These are phyloP conservation scores for Desmodesmus armatus DNA, from an alignment of 139 green algal genomes.

Conservation along the genomic window DNA sequence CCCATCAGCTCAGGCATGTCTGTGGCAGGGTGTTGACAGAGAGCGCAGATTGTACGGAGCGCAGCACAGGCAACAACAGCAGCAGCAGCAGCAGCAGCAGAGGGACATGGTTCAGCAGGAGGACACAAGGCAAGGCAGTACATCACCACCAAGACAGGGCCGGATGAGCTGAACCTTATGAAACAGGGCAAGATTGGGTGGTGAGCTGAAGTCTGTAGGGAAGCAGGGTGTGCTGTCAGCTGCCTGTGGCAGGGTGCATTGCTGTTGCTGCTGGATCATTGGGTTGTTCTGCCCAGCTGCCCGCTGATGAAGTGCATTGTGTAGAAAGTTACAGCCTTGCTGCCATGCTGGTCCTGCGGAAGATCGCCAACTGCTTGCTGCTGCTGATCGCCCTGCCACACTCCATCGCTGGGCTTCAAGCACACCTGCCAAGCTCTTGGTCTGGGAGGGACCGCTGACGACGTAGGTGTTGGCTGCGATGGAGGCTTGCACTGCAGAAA, in stretches of 20 bases:
- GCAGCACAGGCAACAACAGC: background rate
- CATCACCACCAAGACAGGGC: too few relatives aligned
- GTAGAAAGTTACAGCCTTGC: background rate
- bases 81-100: slow-evolving; percentile 17
- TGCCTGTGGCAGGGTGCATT: background rate
- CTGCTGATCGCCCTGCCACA: background rate
- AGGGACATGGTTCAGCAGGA: too few relatives aligned
- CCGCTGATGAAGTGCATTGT: background rate
- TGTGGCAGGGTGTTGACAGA: too few relatives aligned
- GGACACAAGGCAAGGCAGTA: background rate
- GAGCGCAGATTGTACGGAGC: too few relatives aligned
- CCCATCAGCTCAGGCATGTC: slow-evolving; percentile 84
- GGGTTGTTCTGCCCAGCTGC: background rate
- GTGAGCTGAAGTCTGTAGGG: too few relatives aligned
- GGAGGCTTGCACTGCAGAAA: slow-evolving; percentile 97
- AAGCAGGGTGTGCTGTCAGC: background rate
- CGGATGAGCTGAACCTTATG: too few relatives aligned
- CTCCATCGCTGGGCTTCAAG: background rate
- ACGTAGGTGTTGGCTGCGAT: slow-evolving; percentile 99
- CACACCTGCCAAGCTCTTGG: slow-evolving; percentile 61
- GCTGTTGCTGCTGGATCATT: background rate
- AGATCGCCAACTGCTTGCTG: background rate
- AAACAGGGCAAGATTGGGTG: too few relatives aligned
- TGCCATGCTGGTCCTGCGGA: background rate
- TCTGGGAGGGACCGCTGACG: slow-evolving; percentile 85